phyloP scores from a whole-genome alignment of 2,329 filamentous ascomycete species.

The Pseudogymnoascus sp. region DNA sequence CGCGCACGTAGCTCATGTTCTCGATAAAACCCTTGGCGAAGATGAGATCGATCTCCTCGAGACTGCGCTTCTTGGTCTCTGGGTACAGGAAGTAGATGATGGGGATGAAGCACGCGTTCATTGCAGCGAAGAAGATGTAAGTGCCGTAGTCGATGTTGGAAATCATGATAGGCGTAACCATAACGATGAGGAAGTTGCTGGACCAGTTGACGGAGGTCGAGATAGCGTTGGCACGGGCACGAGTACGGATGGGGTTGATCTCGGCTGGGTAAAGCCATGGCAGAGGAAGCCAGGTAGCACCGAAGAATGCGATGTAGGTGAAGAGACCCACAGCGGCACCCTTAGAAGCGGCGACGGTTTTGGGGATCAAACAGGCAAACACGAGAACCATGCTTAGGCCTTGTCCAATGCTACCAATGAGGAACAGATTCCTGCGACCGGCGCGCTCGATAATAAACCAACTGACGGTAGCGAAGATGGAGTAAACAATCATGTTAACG shows the following conservation, averaged over 20 bases:
- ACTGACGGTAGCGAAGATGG: conserved; percentile 45
- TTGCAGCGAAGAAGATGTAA: conserved; percentile 32
- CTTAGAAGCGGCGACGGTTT: conserved; percentile 24
- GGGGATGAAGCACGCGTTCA: conserved; percentile 33
- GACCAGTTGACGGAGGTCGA: conserved; percentile 45
- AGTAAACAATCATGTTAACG: conserved; percentile 49
- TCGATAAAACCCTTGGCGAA: conserved; percentile 54
- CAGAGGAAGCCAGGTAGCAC: conserved; percentile 52
- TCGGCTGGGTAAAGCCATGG: conserved; percentile 58
- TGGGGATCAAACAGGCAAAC: conserved; percentile 32
- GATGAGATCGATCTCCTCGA: conserved; percentile 65
- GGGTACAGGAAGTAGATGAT: conserved; percentile 37
- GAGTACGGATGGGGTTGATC: conserved; percentile 52
- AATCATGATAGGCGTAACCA: conserved; percentile 35
- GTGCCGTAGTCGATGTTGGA: conserved; percentile 30
- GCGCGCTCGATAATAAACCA: conserved; percentile 50
- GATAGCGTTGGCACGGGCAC: conserved; percentile 56
- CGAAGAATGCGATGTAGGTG: conserved; percentile 56
- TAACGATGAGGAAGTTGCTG: conserved; percentile 51
- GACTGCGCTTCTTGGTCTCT: conserved; percentile 46
- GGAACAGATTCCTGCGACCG: conserved; percentile 64
- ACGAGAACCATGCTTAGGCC: conserved; percentile 58
- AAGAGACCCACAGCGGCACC: conserved; percentile 49
- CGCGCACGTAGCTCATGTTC: conserved; percentile 52
- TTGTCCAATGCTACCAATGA: conserved; percentile 60